Evolutionary conservation across 108 stramenopile genomes (phyloP).

Genomic region (Nitzschia putrida): DNA sequence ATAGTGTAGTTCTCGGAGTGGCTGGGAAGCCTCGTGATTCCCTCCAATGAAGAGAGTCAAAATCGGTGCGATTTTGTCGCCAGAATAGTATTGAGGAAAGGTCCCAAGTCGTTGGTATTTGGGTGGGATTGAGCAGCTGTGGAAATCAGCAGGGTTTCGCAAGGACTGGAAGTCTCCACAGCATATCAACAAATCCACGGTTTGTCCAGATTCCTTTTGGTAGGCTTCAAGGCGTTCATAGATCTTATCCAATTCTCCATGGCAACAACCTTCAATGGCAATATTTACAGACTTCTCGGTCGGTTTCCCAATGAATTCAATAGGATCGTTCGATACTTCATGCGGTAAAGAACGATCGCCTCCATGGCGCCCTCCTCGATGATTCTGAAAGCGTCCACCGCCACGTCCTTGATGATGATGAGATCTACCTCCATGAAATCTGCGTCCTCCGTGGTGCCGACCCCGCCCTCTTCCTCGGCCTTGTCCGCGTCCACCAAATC

Average conservation of each 20-base stretch:
- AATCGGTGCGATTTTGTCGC: slow-evolving; percentile 84
- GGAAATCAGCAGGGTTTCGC: slow-evolving; percentile 84
- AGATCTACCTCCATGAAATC: slow-evolving; percentile 6
- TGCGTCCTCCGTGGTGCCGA: background rate
- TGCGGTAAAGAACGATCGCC: background rate
- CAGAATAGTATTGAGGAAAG: slow-evolving; percentile 93
- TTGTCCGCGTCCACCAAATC: too few relatives aligned
- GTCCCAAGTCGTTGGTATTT: slow-evolving; percentile 89
- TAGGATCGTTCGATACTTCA: slow-evolving; percentile 17
- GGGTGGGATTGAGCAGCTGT: slow-evolving; percentile 83
- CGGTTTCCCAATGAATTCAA: slow-evolving; percentile 36
- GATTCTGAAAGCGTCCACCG: slow-evolving; percentile 12
- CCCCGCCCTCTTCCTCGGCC: background rate
- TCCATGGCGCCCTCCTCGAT: background rate
- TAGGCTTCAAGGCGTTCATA: slow-evolving; percentile 77
- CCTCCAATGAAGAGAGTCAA: slow-evolving; percentile 97
- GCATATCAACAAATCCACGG: slow-evolving; percentile 90
- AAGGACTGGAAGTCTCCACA: slow-evolving; percentile 99
- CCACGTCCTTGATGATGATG: slow-evolving; percentile 6
- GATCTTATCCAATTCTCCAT: slow-evolving; percentile 95
- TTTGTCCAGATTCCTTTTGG: slow-evolving; percentile 35
- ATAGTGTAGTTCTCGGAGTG: slow-evolving; percentile 91
- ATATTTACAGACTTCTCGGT: slow-evolving; percentile 58
- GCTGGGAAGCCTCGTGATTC: slow-evolving; percentile 97
- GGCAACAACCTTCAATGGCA: slow-evolving; percentile 98